Percentiles rank a stretch among this genome's conserved stretches.
phyloP scores from a whole-genome alignment of 768 basidiomycete genomes.

The Auricularia sp. region DNA sequence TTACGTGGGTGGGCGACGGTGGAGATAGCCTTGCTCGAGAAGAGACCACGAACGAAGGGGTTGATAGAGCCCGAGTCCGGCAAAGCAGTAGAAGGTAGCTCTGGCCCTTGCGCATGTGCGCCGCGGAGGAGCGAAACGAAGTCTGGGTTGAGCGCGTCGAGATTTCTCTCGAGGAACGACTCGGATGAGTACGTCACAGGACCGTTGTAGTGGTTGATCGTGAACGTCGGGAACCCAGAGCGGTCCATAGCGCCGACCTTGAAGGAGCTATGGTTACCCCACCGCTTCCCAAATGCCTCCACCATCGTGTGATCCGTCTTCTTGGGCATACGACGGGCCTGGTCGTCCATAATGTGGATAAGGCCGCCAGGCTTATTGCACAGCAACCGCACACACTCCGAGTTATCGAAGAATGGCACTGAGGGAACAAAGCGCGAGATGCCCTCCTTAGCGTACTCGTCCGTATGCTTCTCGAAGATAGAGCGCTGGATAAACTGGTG shows the following conservation, averaged over 20 bases:
- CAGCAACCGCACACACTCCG: conserved; percentile 78
- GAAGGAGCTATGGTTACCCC: conserved; percentile 90
- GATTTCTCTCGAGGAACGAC: conserved; percentile 78
- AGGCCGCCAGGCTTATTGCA: conserved; percentile 84
- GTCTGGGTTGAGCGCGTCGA: conserved; percentile 85
- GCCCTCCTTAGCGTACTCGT: conserved; percentile 78
- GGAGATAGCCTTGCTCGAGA: conserved; percentile 80
- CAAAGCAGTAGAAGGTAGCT: conserved; percentile 15
- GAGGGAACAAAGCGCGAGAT: conserved; percentile 60
- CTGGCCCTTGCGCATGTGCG: not conserved
- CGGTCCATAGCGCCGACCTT: conserved; percentile 69
- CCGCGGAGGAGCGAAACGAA: conserved; percentile 81
- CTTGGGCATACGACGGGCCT: conserved; percentile 74
- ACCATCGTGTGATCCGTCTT: conserved; percentile 93
- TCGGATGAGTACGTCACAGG: conserved; percentile 88
- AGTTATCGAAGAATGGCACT: conserved; percentile 80
- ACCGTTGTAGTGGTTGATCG: conserved; percentile 84
- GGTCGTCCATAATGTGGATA: conserved; percentile 96
- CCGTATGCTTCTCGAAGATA: conserved; percentile 71
- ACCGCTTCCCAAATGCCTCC: conserved; percentile 87
- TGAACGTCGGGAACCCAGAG: conserved; percentile 77
- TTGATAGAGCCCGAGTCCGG: conserved; percentile 63
- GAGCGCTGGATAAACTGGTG: conserved; percentile 73
- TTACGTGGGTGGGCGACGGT: conserved; percentile 87
- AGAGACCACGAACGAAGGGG: conserved; percentile 84